phyloP scores from a whole-genome alignment of 75 land plant species.

The Pinus tabuliformis region DNA sequence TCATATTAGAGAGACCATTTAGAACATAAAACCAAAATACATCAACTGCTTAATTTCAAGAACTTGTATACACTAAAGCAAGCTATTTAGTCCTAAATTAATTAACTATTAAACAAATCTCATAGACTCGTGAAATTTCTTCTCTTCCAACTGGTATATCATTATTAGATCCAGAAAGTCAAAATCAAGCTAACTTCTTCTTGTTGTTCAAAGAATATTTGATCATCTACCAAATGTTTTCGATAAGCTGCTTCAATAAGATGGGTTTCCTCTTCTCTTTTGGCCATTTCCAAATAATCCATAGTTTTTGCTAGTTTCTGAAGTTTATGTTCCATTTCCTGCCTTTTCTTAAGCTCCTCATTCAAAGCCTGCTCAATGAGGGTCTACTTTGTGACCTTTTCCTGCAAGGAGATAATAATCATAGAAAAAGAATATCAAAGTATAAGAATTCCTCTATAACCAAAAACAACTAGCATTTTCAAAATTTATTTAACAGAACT shows the following conservation, averaged over 20 bases:
- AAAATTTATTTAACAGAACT: neutral
- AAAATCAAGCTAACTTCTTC: slow-evolving; percentile 48
- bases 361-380: slow-evolving; percentile 71
- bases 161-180: too few species aligned
- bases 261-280: slow-evolving; percentile 91
- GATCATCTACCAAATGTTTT: slow-evolving; percentile 70
- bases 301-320: slow-evolving; percentile 87
- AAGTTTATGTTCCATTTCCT: slow-evolving; percentile 90
- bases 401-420: slow-evolving; percentile 14
- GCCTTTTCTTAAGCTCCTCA: slow-evolving; percentile 82
- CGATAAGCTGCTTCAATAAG: slow-evolving; percentile 78
- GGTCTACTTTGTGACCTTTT: slow-evolving; percentile 72
- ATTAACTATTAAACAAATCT: too few species aligned
- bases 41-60: neutral
- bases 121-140: too few species aligned
- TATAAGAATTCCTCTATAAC: neutral
- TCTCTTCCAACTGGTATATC: too few species aligned
- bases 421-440: neutral
- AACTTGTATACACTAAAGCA: too few species aligned
- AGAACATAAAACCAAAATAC: neutral
- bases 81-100: too few species aligned
- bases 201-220: slow-evolving; percentile 62
- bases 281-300: slow-evolving; percentile 96
- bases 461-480: neutral
- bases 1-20: neutral